Evolutionary conservation across 768 basidiomycete species (phyloP), one percentile per base, ranked within the genome.

Genomic region (Psilocybe cyanescens): DNA sequence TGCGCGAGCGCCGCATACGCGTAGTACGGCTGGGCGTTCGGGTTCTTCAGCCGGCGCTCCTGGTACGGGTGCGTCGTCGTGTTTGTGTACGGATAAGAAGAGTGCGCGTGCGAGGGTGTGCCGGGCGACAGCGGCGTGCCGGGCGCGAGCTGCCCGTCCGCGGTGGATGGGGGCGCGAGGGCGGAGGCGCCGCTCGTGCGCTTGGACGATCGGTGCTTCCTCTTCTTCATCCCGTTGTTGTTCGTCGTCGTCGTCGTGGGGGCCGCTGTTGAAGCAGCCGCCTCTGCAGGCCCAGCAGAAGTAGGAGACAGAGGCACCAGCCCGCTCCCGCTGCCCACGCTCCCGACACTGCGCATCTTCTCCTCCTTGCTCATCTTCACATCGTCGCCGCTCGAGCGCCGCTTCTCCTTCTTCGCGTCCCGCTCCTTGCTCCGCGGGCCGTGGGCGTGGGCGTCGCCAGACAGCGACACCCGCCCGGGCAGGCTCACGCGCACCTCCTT

Each of bases 21-120:
- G 57, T 67, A 62, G 51, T 71, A 71, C 11, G 70, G 70, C 52
- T 67, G 66, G 1, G 68, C 70, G 55, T 71, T 70, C 46, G 53
- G 50, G 54, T 69, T 69, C 49, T 49, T 60, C 55, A 45, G 41
- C 11, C 65, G 54, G 4, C 58, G 55, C 51, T 17, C 46, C 52
- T 8, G 33, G n/a, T n/a, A 17, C 37, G 16, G 52, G 35, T 44
- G 41, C 5, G 41, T 14, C 11, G 41, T 7, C 14, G 41, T 44
- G 41, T 4, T 12, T 11, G 41, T 5, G 41, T 44, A 35, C 11
- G 33, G 33, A 11, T 35, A 11, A 11, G 6, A 11, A 6, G 33
- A 35, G 33, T 35, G 33, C 33, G 33, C 6, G 33, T 35, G 33
- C 11, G 41, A 44, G n/a, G 51, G 51, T 35, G 51, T 53, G 31